A percentile compares a stretch with the other conserved stretches of the same genome.
Conservation (phyloP, 2,329 filamentous ascomycete genomes). For the Neobulgaria alba region DNA sequence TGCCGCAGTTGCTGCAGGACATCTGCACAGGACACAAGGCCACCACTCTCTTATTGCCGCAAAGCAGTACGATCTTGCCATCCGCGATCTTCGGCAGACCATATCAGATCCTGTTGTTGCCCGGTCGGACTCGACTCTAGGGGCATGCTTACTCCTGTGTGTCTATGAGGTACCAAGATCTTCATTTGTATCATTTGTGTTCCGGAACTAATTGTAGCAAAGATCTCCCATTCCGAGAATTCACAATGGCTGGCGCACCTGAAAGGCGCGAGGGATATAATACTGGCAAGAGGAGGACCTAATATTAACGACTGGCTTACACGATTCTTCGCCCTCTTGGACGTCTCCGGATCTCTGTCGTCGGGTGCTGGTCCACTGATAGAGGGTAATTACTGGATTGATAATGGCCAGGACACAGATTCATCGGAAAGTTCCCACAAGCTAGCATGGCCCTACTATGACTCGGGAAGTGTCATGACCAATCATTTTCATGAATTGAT, state of each 20-base stretch:
- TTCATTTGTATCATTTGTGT: not conserved
- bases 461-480: conserved; percentile 19
- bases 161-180: conserved; percentile 22
- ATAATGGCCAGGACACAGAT: conserved; percentile 9
- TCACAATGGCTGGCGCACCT: conserved; percentile 25
- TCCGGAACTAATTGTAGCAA: not conserved
- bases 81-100: conserved; percentile 19
- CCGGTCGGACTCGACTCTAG: conserved; percentile 22
- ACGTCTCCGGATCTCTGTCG: conserved; percentile 24
- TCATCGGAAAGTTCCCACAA: conserved; percentile 1
- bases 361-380: conserved; percentile 23
- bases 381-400: conserved; percentile 26
- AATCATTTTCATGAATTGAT: conserved; percentile 24
- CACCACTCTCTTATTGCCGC: conserved; percentile 21
- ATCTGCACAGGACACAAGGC: conserved; percentile 21
- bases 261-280: conserved; percentile 25
- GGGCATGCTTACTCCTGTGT: conserved; percentile 26
- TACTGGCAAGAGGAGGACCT: conserved; percentile 24
- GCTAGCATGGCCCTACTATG: conserved; percentile 25
- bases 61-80: conserved; percentile 23
- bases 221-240: conserved; percentile 25
- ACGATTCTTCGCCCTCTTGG: conserved; percentile 25
- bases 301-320: conserved; percentile 22
- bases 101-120: conserved; percentile 21
- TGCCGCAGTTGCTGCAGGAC: conserved; percentile 25